Percentiles rank a stretch among this genome's conserved stretches.
Evolutionary conservation across 352 stramenopile species (phyloP).

Genomic region (Achlya hypogyna): DNA sequence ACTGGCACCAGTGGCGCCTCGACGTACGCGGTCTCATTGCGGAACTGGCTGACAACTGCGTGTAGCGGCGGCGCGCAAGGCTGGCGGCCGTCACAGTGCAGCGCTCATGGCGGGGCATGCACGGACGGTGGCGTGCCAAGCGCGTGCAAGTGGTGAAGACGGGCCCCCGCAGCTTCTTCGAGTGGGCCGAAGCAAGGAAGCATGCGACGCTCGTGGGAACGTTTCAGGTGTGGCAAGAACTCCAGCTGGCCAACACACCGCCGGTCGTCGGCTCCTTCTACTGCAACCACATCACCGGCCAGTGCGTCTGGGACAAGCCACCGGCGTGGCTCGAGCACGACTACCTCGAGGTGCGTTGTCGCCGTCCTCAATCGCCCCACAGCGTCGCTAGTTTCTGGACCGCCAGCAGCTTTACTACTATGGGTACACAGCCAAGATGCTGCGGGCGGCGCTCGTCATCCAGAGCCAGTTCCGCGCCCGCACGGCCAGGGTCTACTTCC

Average conservation of each 20-base stretch:
- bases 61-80: constrained; percentile 23
- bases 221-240: constrained; percentile 71
- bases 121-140: constrained; percentile 31
- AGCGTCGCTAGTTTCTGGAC: constrained; percentile 31
- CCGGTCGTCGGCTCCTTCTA: constrained; percentile 52
- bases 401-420: constrained; percentile 42
- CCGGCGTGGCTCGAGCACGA: constrained; percentile 43
- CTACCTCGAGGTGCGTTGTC: constrained; percentile 19
- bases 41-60: neutral
- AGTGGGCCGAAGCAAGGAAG: constrained; percentile 35
- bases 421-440: constrained; percentile 60
- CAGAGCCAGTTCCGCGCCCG: constrained; percentile 51
- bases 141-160: constrained; percentile 38
- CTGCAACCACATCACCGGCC: constrained; percentile 52
- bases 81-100: constrained; percentile 38
- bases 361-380: no score
- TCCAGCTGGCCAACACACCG: constrained; percentile 38
- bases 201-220: constrained; percentile 27
- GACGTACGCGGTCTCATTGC: neutral
- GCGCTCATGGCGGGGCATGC: constrained; percentile 43
- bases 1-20: constrained; percentile 20
- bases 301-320: constrained; percentile 62
- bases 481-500: constrained; percentile 43
- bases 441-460: constrained; percentile 34
- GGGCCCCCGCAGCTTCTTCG: constrained; percentile 47